Conservation (phyloP, 768 basidiomycete species). For the Gymnopilus dilepis region DNA sequence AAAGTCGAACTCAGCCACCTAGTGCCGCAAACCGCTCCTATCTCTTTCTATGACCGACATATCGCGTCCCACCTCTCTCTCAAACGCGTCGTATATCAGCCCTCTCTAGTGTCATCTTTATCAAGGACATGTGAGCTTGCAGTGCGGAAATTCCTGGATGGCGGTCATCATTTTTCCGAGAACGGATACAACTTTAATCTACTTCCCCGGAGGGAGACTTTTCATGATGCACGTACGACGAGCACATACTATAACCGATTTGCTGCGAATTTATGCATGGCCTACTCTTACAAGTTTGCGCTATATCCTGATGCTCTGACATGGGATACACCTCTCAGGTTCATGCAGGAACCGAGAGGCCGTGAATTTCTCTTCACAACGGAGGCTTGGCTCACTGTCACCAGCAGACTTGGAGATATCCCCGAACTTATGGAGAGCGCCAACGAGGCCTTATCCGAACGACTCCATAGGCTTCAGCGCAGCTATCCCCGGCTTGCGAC, state of each 20-base stretch:
- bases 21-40: no score
- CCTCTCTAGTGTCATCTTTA: not conserved
- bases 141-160: not conserved
- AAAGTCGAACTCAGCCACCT: no score
- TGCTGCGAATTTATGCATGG: not conserved
- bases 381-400: not conserved
- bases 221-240: not conserved
- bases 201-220: not conserved
- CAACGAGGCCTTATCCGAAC: not conserved
- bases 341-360: not conserved
- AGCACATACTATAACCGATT: not conserved
- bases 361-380: not conserved
- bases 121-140: slow-evolving; percentile 3
- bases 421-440: not conserved
- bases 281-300: not conserved
- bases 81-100: not conserved
- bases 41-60: slow-evolving; percentile 6
- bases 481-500: slow-evolving; percentile 2
- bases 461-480: not conserved
- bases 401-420: not conserved
- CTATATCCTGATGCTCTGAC: not conserved
- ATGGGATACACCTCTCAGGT: not conserved
- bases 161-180: not conserved
- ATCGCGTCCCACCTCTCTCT: slow-evolving; percentile 2
- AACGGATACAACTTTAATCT: not conserved